phyloP scores from a whole-genome alignment of 2,329 filamentous ascomycete genomes.

The Fragosphaeria purpurea region DNA sequence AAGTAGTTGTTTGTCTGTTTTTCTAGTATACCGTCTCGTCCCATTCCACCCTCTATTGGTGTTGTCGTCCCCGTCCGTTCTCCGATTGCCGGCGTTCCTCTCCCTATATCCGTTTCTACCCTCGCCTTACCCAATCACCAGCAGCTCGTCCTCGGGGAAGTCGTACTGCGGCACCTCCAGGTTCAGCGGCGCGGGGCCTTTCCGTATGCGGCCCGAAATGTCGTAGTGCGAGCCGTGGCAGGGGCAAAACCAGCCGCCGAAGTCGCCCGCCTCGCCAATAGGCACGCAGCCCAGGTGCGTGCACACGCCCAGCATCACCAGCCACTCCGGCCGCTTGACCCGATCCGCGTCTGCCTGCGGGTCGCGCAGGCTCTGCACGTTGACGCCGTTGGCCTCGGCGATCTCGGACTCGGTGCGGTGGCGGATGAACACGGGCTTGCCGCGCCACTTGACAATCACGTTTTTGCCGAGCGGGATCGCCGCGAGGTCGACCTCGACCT shows the following conservation, averaged over 20 bases:
- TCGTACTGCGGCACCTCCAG: conserved; percentile 89
- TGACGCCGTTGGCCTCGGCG: conserved; percentile 82
- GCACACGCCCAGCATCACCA: conserved; percentile 98
- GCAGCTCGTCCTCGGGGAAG: conserved; percentile 79
- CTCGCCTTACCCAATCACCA: conserved; percentile 77
- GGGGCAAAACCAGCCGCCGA: conserved; percentile 98
- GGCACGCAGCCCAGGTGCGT: conserved; percentile 98
- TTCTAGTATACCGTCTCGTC: no score
- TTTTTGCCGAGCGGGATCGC: conserved; percentile 99
- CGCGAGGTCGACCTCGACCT: conserved; percentile 92
- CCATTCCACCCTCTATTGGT: no score
- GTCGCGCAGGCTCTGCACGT: conserved; percentile 76
- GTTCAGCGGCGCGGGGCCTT: conserved; percentile 94
- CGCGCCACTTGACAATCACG: conserved; percentile 99
- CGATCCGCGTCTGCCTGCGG: conserved; percentile 85
- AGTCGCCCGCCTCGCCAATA: conserved; percentile 97
- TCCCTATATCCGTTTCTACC: background rate
- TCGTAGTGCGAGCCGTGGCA: conserved; percentile 99
- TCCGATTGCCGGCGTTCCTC: background rate
- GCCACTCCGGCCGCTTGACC: conserved; percentile 97
- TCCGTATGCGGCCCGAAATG: conserved; percentile 96
- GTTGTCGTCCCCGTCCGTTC: no score
- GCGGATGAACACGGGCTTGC: conserved; percentile 99
- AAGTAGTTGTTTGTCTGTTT: no score
- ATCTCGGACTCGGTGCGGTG: conserved; percentile 93